Evolutionary conservation across 306 rosid species (phyloP).

Genomic region (Pterocarpus macrocarpus): DNA sequence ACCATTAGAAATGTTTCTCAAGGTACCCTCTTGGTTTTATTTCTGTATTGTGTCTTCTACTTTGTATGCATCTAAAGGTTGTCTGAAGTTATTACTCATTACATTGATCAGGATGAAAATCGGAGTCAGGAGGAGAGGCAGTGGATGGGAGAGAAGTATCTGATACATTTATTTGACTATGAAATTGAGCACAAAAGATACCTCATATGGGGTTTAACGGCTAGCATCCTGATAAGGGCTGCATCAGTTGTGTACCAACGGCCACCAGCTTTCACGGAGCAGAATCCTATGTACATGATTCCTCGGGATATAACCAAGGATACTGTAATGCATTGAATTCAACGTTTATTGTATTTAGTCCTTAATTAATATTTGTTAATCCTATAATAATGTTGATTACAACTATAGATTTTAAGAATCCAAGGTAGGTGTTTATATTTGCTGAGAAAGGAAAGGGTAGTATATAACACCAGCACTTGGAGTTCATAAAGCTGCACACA

Average conservation of each 20-base stretch:
- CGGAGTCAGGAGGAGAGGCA: slow-evolving; percentile 77
- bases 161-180: slow-evolving; percentile 82
- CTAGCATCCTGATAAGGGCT: slow-evolving; percentile 89
- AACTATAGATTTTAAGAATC: slow-evolving; percentile 4
- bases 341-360: slow-evolving; percentile 28
- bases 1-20: slow-evolving; percentile 85
- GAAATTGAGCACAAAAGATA: slow-evolving; percentile 64
- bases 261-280: slow-evolving; percentile 90
- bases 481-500: neutral
- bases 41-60: neutral
- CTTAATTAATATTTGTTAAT: neutral
- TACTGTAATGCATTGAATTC: slow-evolving; percentile 54
- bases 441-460: slow-evolving; percentile 41
- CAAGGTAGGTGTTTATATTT: neutral
- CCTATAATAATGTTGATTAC: slow-evolving; percentile 10
- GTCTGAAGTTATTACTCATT: neutral
- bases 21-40: slow-evolving; percentile 53
- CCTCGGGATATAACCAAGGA: slow-evolving; percentile 56
- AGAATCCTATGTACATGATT: slow-evolving; percentile 74
- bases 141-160: slow-evolving; percentile 89
- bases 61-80: neutral
- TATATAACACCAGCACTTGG: slow-evolving; percentile 2
- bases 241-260: slow-evolving; percentile 84
- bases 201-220: slow-evolving; percentile 93
- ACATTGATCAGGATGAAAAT: slow-evolving; percentile 78